These are phyloP conservation scores for Mortierella sp. DNA, from an alignment of 371 early-diverging fungal species.

Conservation along the genomic window DNA sequence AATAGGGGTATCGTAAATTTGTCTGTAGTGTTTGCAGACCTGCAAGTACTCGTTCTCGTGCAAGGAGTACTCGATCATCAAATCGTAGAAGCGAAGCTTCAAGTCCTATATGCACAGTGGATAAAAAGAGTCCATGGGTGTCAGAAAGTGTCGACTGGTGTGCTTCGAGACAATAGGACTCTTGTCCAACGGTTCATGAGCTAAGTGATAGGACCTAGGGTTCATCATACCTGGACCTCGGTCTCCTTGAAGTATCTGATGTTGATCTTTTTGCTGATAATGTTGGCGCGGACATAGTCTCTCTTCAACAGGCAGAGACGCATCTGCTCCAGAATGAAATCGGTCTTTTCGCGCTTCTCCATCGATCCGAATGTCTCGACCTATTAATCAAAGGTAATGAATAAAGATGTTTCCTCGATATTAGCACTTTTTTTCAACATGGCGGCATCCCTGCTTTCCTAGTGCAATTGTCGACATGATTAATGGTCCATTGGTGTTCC, in stretches of 20 bases:
- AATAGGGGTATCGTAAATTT: slow-evolving; percentile 88
- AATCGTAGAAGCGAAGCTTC: slow-evolving; percentile 94
- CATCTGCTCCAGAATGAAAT: slow-evolving; percentile 99
- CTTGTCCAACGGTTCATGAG: not conserved
- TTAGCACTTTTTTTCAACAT: not conserved
- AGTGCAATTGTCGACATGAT: not conserved
- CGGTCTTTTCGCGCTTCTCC: slow-evolving; percentile 98
- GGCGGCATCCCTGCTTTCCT: not conserved
- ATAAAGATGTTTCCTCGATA: not conserved
- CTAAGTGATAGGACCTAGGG: not conserved
- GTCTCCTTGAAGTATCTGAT: slow-evolving; percentile 91
- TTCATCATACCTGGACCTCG: slow-evolving; percentile 76
- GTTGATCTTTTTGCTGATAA: slow-evolving; percentile 96
- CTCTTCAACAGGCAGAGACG: slow-evolving; percentile 92
- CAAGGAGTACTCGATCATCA: slow-evolving; percentile 95
- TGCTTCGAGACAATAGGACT: too few relatives aligned
- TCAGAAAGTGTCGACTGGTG: not conserved
- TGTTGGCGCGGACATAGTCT: slow-evolving; percentile 93
- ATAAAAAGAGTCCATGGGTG: not conserved
- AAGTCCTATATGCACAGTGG: slow-evolving; percentile 75
- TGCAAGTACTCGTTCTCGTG: slow-evolving; percentile 92
- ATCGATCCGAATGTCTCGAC: slow-evolving; percentile 99
- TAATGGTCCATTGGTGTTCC: not conserved
- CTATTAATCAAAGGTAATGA: slow-evolving; percentile 45
- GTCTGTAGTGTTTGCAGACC: slow-evolving; percentile 92